These are phyloP conservation scores for Aspergillus mulundensis DNA, from an alignment of 495 filamentous ascomycete species.

Conservation along the genomic window DNA sequence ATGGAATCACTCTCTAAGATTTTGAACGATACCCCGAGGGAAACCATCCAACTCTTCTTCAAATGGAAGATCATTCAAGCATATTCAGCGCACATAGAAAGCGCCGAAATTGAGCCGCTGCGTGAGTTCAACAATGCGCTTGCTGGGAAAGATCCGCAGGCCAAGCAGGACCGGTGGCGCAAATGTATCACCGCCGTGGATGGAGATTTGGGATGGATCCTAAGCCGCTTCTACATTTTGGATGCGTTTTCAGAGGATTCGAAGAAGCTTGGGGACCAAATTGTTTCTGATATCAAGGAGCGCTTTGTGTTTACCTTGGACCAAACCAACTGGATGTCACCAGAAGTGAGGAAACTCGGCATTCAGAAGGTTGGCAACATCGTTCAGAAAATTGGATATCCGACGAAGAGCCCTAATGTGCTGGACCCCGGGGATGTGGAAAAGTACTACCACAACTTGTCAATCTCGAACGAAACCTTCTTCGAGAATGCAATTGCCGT, in stretches of 20 bases:
- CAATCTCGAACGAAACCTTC: constrained; percentile 49
- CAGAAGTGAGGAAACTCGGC: constrained; percentile 57
- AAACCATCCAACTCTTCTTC: constrained; percentile 53
- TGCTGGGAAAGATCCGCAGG: constrained; percentile 57
- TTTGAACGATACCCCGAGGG: constrained; percentile 41
- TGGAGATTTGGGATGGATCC: constrained; percentile 50
- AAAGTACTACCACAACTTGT: constrained; percentile 53
- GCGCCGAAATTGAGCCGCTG: constrained; percentile 54
- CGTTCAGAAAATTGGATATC: constrained; percentile 70
- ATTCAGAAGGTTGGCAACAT: constrained; percentile 68
- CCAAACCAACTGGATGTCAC: constrained; percentile 63
- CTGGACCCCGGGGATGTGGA: constrained; percentile 53
- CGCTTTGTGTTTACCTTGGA: constrained; percentile 59
- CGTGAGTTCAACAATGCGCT: constrained; percentile 55
- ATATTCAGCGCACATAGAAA: constrained; percentile 50
- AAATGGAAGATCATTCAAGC: constrained; percentile 58
- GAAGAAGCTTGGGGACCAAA: constrained; percentile 62
- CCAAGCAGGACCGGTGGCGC: constrained; percentile 63
- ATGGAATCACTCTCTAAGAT: constrained; percentile 47
- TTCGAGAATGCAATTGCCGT: constrained; percentile 59
- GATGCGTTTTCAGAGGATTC: constrained; percentile 60
- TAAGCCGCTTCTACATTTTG: constrained; percentile 65
- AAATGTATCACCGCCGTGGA: constrained; percentile 60
- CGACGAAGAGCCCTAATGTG: constrained; percentile 61
- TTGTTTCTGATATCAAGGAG: constrained; percentile 65